Evolutionary conservation across 1,284 basidiomycete species (phyloP), one percentile per base, ranked within the genome.

Genomic region (Malassezia caprae): DNA sequence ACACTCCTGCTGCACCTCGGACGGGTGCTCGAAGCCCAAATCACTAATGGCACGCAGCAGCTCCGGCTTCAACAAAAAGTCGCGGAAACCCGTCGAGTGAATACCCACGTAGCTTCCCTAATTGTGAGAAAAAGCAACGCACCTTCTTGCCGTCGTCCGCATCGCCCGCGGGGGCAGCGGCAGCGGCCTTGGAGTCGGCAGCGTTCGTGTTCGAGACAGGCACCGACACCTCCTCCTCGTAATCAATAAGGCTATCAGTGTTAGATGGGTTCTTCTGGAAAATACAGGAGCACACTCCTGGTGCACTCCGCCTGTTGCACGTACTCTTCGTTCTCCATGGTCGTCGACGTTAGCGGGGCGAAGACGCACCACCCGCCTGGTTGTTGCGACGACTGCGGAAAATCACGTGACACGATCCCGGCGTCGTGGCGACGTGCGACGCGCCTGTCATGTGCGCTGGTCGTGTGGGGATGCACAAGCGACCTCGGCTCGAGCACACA

Each of bases 1-100:
- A 77, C 94, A 98, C 80, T 99, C 94, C 79, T 99, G 94, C 80
- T 99, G 94, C 65, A 99, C 94, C 83, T 99, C 94, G 47, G 93
- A 96, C 51, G 94, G 94, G 79, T 99, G 94, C 78, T 99, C 94
- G 76, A 99, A 99, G 79, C 94, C 94, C 43, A 98, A 80, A 75
- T 99, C 94, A 77, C 89, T 93, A 76, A 99, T 98, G 51, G 94
- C 91, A 67, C 94, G 86, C 69, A 98, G 81, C 61, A 98, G 79
- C 77, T 98, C 94, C 58, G 91, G 88, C 81, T 96, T 96, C 78
- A 96, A 80, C 72, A 96, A 79, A 80, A 96, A 96, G 77, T 96
- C 91, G 42, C 72, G 67, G 70, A 74, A 74, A 61, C 72, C 72
- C 39, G 72, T 74, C 47, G 72, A 74, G 61, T 74, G 72, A 59